Evolutionary conservation across 441 rosid species (phyloP).

Genomic region (Populus hybrid): DNA sequence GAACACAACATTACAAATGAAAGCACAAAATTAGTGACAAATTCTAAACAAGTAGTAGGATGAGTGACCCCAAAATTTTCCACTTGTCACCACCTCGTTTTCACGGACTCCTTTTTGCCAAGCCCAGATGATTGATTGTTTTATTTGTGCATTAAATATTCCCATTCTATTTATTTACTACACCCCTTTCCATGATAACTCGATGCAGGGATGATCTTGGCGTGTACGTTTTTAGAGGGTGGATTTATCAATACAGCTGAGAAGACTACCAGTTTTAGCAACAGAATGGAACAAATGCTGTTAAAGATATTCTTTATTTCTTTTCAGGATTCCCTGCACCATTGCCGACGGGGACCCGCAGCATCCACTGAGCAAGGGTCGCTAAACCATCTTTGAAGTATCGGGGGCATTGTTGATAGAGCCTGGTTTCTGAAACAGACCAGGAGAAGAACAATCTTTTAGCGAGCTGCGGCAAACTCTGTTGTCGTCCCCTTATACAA

Average conservation of each 20-base stretch:
- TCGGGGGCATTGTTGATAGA: neutral
- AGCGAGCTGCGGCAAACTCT: neutral
- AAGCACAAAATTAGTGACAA: neutral
- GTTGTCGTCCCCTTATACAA: neutral
- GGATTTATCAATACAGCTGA: neutral
- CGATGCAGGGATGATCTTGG: neutral
- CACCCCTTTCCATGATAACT: neutral
- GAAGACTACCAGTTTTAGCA: neutral
- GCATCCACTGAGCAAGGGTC: neutral
- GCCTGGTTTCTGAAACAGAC: neutral
- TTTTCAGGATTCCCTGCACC: neutral
- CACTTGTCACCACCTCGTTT: neutral
- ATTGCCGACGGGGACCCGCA: neutral
- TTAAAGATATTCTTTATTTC: constrained; percentile 1
- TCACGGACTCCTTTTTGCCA: neutral
- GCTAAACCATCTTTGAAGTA: neutral
- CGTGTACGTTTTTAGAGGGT: neutral
- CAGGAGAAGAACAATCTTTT: neutral
- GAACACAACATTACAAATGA: neutral
- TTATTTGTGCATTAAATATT: neutral
- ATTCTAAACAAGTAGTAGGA: neutral
- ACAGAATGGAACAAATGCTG: constrained; percentile 3
- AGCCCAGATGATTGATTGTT: neutral
- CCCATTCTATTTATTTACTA: neutral
- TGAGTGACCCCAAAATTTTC: neutral